Evolutionary conservation across 192 early-diverging fungal genomes (phyloP).

Genomic region (Dissophora ornata): DNA sequence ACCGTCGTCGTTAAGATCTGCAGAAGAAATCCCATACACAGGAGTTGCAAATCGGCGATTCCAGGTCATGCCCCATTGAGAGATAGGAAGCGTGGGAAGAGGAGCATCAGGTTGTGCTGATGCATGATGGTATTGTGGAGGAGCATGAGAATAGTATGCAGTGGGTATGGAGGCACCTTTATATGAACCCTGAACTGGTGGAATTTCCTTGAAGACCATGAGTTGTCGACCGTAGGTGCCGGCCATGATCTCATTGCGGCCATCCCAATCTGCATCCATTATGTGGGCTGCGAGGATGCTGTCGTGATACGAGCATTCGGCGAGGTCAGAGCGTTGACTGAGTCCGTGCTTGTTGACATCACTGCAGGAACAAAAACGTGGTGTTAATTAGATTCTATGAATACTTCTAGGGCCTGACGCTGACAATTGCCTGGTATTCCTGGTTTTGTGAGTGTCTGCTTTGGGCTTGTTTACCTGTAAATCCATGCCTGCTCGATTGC

Average conservation of each 20-base stretch:
- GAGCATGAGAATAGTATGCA: not conserved
- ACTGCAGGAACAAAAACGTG: constrained; percentile 17
- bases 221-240: constrained; percentile 71
- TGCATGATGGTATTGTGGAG: too few species aligned
- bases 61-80: constrained; percentile 58
- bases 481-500: constrained; percentile 66
- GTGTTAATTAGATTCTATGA: not conserved
- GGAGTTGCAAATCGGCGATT: constrained; percentile 65
- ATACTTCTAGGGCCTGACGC: too few species aligned
- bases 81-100: too few species aligned
- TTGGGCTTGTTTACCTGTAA: constrained; percentile 59
- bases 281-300: constrained; percentile 66
- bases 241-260: constrained; percentile 62
- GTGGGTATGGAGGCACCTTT: not conserved
- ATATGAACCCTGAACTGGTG: constrained; percentile 23
- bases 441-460: too few species aligned
- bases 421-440: too few species aligned
- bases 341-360: constrained; percentile 56
- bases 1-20: constrained; percentile 67
- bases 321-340: constrained; percentile 50
- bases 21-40: constrained; percentile 60
- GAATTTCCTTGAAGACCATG: constrained; percentile 63
- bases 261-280: constrained; percentile 73
- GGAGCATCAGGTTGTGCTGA: constrained; percentile 4
- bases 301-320: constrained; percentile 64